Percentiles rank a stretch among this genome's conserved stretches.
These are phyloP conservation scores for Helotiales sp. DNA, from an alignment of 2,329 filamentous ascomycete genomes.

Conservation along the genomic window DNA sequence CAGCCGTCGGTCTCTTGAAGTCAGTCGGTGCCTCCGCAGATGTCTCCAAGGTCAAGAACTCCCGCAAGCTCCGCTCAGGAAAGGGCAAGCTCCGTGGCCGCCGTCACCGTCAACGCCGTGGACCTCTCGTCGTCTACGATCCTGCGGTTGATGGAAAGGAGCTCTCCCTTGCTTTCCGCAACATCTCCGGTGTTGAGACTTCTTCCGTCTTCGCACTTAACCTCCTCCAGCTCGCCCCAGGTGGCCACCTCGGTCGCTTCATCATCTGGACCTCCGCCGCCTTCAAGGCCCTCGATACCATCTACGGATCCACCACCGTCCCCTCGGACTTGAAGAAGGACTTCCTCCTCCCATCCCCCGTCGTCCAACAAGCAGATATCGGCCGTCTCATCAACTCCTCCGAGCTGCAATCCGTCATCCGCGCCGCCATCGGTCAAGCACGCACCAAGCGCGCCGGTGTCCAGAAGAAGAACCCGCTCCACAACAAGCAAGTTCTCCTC, in stretches of 20 bases:
- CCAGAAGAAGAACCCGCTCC: slow-evolving; percentile 99
- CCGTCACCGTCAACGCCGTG: slow-evolving; percentile 96
- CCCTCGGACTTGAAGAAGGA: slow-evolving; percentile 97
- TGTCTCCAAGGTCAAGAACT: slow-evolving; percentile 93
- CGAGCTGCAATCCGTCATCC: slow-evolving; percentile 95
- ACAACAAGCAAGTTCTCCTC: slow-evolving; percentile 98
- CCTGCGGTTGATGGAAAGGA: slow-evolving; percentile 94
- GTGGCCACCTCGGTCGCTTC: slow-evolving; percentile 98
- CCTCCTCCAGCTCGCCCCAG: slow-evolving; percentile 98
- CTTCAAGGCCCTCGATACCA: slow-evolving; percentile 93
- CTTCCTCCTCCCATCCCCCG: slow-evolving; percentile 92
- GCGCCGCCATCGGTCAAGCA: slow-evolving; percentile 87
- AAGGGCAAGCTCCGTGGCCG: slow-evolving; percentile 99
- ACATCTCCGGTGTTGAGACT: slow-evolving; percentile 98
- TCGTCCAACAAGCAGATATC: slow-evolving; percentile 93
- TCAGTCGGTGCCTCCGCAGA: slow-evolving; percentile 89
- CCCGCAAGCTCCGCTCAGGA: slow-evolving; percentile 95
- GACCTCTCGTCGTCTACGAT: slow-evolving; percentile 97
- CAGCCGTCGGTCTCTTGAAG: slow-evolving; percentile 85
- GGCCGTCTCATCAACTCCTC: slow-evolving; percentile 98
- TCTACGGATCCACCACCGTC: slow-evolving; percentile 93
- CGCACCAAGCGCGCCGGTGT: slow-evolving; percentile 87
- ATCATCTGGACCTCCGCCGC: slow-evolving; percentile 98
- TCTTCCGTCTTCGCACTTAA: slow-evolving; percentile 92
- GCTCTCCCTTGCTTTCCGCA: slow-evolving; percentile 93